Base-by-base conservation (phyloP, 176 grass and related monocot genomes). In the Musa itinerans region DNA sequence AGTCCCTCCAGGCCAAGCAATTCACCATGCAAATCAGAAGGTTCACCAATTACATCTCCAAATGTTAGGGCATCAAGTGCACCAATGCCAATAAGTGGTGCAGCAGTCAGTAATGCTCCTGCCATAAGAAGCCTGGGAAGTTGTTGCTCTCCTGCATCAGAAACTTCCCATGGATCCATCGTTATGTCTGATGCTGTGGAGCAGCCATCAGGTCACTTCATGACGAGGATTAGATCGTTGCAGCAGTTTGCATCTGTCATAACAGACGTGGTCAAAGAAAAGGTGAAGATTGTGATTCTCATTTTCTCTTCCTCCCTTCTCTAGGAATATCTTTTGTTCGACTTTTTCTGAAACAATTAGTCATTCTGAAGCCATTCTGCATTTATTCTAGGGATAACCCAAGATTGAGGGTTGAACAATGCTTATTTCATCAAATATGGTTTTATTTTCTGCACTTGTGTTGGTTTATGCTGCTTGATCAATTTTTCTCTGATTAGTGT, bases 81-180 rank as follows among this genome's bases (percentile, higher is more conserved):
- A 81, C 93, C 93, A 59, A 85, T 93, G 90, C 88, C 90, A 56
- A 98, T 98, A 80, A 71, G 65, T 80, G 92, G 83, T 72, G 63
- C 81, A 49, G 53, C 73, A 52, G 80, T 92, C 23, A 74, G 81
- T 25, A 86, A 80, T 50, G 80, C 73, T 19, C 82, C 51, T 57
- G 74, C 78, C 57, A 68, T 79, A 54, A 84, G 84, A 68, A 99
- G 88, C 73, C 76, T 91, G 72, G 90, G 80, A 53, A 98, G 94
- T 73, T 82, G 85, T 56, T 80, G 84, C 24, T 91, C 91, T 90
- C 90, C 88, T 16, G 54, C 66, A 66, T 99, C 88, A 74, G 82
- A 80, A 73, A 92, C 83, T 90, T 99, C 95, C 78, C 88, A 83
- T 14, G 88, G 95, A 72, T 99, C 95, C 54, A 81, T 86, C 0